A percentile compares a stretch with the other conserved stretches of the same genome.
phyloP scores from a whole-genome alignment of 352 stramenopile genomes.

The Phytopythium aichiense region DNA sequence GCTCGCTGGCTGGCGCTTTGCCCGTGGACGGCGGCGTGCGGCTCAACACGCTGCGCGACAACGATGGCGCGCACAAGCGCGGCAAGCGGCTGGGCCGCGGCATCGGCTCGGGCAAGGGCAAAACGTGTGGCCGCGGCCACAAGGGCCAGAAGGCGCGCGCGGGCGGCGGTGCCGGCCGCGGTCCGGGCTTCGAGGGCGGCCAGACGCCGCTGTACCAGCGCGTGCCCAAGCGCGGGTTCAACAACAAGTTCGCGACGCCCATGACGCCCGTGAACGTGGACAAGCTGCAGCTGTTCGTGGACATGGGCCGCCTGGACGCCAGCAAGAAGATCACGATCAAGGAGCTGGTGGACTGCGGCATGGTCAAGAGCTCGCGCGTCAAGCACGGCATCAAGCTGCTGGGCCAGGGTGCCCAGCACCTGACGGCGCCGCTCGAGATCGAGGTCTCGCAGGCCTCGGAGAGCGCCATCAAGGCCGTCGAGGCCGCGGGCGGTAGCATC shows the following conservation, averaged over 20 bases:
- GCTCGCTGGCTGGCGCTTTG: slow-evolving; percentile 39
- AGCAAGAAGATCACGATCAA: slow-evolving; percentile 93
- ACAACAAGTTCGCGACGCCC: slow-evolving; percentile 89
- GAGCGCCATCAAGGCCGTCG: slow-evolving; percentile 93
- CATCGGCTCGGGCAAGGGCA: slow-evolving; percentile 91
- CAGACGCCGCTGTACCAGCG: slow-evolving; percentile 97
- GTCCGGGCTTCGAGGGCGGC: slow-evolving; percentile 95
- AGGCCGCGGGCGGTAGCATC: slow-evolving; percentile 92
- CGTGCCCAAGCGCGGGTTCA: slow-evolving; percentile 98
- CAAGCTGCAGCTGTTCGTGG: slow-evolving; percentile 94
- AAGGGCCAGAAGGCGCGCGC: slow-evolving; percentile 96
- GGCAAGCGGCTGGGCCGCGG: slow-evolving; percentile 90
- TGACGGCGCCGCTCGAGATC: slow-evolving; percentile 91
- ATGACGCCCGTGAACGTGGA: slow-evolving; percentile 94
- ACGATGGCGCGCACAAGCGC: slow-evolving; percentile 86
- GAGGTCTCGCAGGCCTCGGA: slow-evolving; percentile 94
- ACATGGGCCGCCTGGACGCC: slow-evolving; percentile 93
- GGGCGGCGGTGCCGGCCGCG: slow-evolving; percentile 75
- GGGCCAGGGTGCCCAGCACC: slow-evolving; percentile 76
- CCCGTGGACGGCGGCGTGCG: slow-evolving; percentile 42
- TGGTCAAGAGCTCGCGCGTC: slow-evolving; percentile 89
- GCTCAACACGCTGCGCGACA: slow-evolving; percentile 86
- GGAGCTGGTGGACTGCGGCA: slow-evolving; percentile 79
- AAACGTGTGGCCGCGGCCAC: slow-evolving; percentile 95
- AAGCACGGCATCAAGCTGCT: slow-evolving; percentile 97